Base-by-base conservation (phyloP, 495 filamentous ascomycete species). In the Lentithecium fluviatile region DNA sequence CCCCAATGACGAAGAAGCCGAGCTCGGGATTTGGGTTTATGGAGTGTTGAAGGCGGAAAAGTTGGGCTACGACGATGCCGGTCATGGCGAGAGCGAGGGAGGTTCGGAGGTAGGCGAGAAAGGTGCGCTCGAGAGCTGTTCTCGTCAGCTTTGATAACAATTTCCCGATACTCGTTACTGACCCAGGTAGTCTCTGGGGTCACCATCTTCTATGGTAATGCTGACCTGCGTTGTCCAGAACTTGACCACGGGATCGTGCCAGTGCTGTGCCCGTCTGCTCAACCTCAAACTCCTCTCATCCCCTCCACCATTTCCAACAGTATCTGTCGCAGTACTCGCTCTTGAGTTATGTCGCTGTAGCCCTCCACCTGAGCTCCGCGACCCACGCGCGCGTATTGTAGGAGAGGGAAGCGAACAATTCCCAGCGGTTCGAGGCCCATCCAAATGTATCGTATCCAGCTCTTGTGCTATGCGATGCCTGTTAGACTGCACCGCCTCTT, bases 81-180 rank as follows among this genome's bases (percentile, higher is more conserved):
- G 85, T 76, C 73, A 91, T 85, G 5, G 88, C 81, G 21, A 93
- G 75, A 6, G 82, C 76, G 23, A 88, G 71, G 0, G 87, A 88
- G 7, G 88, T 91, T 50, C 88, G 85, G 42, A 90, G 78, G 73
- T 91, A 92, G 49, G 79, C 84, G 45, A 93, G 83, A 70, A 88
- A 93, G 34, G 88, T 94, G 57, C 88, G 78, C 73, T 94, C 88
- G 24, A 90, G 78, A 26, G 89, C 90, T 92, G 69, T 46, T 49
- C 21, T n/a, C 43, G 36, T 36, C 51, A 56, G 56, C 51, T 23
- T 45, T 52, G 17, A 3, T 3, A 24, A 11, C 6, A 26, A 32
- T 57, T 25, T 52, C 12, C 8, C 21, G 1, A 10, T 10, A 32
- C n/a, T n/a, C n/a, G n/a, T 10, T 20, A 19, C 76, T 52, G 76